A percentile compares a stretch with the other conserved stretches of the same genome.
phyloP scores from a whole-genome alignment of 495 filamentous ascomycete genomes.

The Penicillium robsamsonii region DNA sequence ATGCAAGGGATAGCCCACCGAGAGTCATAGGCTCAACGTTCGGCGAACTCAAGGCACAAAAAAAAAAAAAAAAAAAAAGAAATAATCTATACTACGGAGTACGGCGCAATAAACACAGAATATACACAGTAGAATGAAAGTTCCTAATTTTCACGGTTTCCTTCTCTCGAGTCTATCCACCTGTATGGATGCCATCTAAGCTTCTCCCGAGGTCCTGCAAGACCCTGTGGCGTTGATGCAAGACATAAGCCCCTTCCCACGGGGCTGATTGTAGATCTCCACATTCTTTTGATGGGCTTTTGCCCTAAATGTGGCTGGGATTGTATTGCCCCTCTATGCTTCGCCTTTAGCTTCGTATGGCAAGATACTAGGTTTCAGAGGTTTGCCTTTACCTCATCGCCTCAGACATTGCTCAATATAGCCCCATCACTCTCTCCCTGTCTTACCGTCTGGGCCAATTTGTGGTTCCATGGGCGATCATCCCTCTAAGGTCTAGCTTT shows the following conservation, averaged over 20 bases:
- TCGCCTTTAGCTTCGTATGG: slow-evolving; percentile 9
- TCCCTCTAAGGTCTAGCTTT: not conserved
- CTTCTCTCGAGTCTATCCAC: not conserved
- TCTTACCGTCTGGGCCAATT: not conserved
- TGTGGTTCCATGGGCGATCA: not conserved
- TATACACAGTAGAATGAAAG: not conserved
- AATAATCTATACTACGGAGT: not conserved
- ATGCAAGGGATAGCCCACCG: slow-evolving; percentile 26
- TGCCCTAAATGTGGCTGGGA: slow-evolving; percentile 21
- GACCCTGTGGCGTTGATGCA: slow-evolving; percentile 16
- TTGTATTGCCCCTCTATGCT: slow-evolving; percentile 17
- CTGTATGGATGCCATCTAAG: not conserved
- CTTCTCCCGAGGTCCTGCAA: slow-evolving; percentile 5
- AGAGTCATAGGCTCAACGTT: slow-evolving; percentile 16
- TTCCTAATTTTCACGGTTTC: not conserved
- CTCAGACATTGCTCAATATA: slow-evolving; percentile 7
- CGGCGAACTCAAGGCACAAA: slow-evolving; percentile 2
- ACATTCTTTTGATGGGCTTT: slow-evolving; percentile 4
- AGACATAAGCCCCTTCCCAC: slow-evolving; percentile 22
- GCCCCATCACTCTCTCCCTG: not conserved
- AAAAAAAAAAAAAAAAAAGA: slow-evolving; percentile 8
- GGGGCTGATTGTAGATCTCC: slow-evolving; percentile 17
- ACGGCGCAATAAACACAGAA: not conserved
- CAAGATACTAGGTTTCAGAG: slow-evolving; percentile 9
- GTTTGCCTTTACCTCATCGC: not conserved